Base-by-base conservation (phyloP, 31 red algal species). In the Porphyra umbilicalis region DNA sequence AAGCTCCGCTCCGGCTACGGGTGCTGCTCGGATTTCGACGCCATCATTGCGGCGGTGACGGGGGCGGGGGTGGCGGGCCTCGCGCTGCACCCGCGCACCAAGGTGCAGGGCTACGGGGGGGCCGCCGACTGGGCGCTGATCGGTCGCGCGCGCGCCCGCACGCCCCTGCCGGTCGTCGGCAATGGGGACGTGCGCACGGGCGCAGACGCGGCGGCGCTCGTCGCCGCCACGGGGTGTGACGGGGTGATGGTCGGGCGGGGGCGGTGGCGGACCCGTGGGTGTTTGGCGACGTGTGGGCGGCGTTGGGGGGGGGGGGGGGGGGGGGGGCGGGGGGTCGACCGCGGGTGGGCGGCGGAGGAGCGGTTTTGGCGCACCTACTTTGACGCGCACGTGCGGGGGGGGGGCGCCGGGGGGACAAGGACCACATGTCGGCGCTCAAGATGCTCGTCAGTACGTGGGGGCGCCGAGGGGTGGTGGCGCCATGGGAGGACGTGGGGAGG, bases 231-330 rank as follows among this genome's bases (percentile, higher is more conserved):
- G 35, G 84, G 84, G 18, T 87, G 85, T 39, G 89, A 87, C 79
- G 79, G 82, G 46, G 81, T 92, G 10, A 92, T 92, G 89, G 77
- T 92, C 0, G 89, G 89, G 29, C 44, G 89, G 13, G 89, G 30
- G 89, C 89, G 20, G 83, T 86, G 39, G 37, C 35, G 81, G 85
- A 92, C 76, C 89, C 89, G n/a, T 87, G 83, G 89, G 75, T 92
- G n/a, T 92, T 92, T 77, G 82, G 87, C 75, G 87, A 89, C 76
- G 83, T 83, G 68, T 81, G 87, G 46, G 71, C 81, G 34, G 80
- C 80, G 37, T 38, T 88, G 76, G 33, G 33, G 82, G 77, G 38
- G 75, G 33, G 76, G 67, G 18, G 32, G 71, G 25, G 57, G 57
- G 14, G 39, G 16, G 42, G 57, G 37, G 57, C 68, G 57, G 5